Percentiles rank a stretch among this genome's conserved stretches.
phyloP scores from a whole-genome alignment of 2,329 filamentous ascomycete genomes.

The Epichloe scottii region DNA sequence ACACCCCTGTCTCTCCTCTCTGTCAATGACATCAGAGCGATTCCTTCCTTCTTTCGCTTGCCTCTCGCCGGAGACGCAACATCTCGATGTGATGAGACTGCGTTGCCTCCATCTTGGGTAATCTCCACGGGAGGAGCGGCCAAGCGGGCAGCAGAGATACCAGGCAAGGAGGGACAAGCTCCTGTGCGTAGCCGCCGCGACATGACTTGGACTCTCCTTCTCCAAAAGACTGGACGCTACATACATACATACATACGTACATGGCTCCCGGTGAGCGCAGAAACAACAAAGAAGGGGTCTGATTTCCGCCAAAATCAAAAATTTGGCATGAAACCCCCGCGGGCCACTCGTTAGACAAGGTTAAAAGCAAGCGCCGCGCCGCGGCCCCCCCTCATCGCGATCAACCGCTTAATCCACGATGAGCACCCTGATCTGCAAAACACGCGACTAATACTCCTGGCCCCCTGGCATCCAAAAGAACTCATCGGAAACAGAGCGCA shows the following conservation, averaged over 20 bases:
- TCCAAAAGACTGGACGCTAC: no score
- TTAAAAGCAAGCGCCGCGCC: neutral
- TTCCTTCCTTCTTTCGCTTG: neutral
- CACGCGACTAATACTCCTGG: neutral
- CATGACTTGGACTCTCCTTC: no score
- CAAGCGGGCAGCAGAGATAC: neutral
- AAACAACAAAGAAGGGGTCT: no score
- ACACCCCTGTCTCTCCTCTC: neutral
- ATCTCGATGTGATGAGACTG: slow-evolving; percentile 4
- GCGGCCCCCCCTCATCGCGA: neutral
- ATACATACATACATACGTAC: no score
- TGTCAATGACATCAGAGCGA: neutral
- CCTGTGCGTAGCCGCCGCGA: no score
- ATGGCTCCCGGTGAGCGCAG: no score
- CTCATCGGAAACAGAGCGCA: neutral
- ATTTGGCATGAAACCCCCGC: neutral
- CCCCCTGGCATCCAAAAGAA: neutral
- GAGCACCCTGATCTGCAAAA: neutral
- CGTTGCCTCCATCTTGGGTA: neutral
- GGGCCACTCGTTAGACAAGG: neutral
- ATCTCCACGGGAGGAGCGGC: neutral
- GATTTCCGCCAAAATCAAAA: no score
- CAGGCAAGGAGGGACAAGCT: no score
- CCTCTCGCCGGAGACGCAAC: neutral
- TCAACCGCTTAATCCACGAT: neutral